phyloP scores from a whole-genome alignment of 306 rosid genomes.

The Rosa persica region DNA sequence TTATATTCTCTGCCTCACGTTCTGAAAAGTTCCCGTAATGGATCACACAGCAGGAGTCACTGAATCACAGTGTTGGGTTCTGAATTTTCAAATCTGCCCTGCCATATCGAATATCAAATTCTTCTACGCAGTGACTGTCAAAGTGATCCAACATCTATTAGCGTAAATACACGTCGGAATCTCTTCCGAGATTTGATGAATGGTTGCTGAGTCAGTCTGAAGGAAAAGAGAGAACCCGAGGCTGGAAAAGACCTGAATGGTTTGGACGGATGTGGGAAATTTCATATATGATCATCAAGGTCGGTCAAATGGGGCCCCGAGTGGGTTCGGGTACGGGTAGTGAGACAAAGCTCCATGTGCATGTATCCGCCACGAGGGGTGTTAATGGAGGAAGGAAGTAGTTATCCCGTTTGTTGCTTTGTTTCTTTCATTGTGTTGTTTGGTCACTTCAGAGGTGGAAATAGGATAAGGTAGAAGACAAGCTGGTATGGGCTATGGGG shows the following conservation, averaged over 20 bases:
- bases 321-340: background rate
- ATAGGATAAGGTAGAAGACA: background rate
- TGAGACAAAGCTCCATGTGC: background rate
- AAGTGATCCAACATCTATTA: too few relatives aligned
- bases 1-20: background rate
- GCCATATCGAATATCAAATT: background rate
- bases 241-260: background rate
- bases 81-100: background rate
- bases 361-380: background rate
- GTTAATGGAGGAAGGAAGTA: background rate
- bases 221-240: background rate
- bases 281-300: background rate
- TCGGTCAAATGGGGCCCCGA: background rate
- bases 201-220: background rate
- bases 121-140: too few relatives aligned
- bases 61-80: background rate
- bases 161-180: too few relatives aligned
- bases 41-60: background rate
- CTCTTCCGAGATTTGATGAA: background rate
- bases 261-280: background rate
- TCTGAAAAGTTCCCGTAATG: background rate
- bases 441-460: background rate
- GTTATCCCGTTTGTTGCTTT: background rate
- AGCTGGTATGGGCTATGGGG: background rate
- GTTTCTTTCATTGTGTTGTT: background rate